These are phyloP conservation scores for Leptodermis oblonga DNA, from an alignment of 257 asterid genomes.

Conservation along the genomic window DNA sequence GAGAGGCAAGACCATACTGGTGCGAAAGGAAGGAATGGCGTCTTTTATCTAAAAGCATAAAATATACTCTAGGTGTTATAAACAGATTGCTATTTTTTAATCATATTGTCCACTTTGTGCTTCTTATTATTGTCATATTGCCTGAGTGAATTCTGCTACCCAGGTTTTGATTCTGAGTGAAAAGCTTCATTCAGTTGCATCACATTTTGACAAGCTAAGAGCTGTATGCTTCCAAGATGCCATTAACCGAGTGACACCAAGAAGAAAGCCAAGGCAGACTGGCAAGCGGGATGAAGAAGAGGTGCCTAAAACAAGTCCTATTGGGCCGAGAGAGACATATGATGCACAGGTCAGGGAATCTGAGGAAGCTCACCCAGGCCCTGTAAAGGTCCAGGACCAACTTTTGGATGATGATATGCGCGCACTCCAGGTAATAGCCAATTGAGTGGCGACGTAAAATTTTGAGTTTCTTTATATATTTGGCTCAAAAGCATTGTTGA, in stretches of 20 bases:
- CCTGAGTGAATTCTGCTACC: conserved; percentile 4
- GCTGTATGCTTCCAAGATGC: conserved; percentile 95
- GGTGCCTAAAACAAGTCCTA: conserved; percentile 31
- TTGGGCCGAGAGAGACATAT: conserved; percentile 27
- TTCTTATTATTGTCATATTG: neutral
- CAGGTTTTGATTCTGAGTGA: conserved; percentile 91
- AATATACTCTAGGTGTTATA: neutral
- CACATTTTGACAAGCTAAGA: conserved; percentile 83
- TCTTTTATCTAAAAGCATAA: no score
- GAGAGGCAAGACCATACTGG: no score
- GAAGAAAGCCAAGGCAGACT: conserved; percentile 55
- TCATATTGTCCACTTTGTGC: conserved; percentile 1
- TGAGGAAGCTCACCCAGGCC: conserved; percentile 45
- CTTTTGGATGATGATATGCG: conserved; percentile 77
- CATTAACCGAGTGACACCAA: conserved; percentile 71
- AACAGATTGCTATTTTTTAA: neutral
- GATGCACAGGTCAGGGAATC: conserved; percentile 43
- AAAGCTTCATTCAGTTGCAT: conserved; percentile 81
- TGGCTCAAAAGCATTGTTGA: conserved; percentile 2
- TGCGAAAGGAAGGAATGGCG: no score
- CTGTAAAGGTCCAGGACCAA: conserved; percentile 62
- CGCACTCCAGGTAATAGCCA: conserved; percentile 67
- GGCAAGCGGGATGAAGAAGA: conserved; percentile 28
- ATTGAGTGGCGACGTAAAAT: conserved; percentile 8
- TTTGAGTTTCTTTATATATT: neutral